Evolutionary conservation across 2,329 filamentous ascomycete species (phyloP), one percentile per base, ranked within the genome.

Genomic region (Oidium heveae): DNA sequence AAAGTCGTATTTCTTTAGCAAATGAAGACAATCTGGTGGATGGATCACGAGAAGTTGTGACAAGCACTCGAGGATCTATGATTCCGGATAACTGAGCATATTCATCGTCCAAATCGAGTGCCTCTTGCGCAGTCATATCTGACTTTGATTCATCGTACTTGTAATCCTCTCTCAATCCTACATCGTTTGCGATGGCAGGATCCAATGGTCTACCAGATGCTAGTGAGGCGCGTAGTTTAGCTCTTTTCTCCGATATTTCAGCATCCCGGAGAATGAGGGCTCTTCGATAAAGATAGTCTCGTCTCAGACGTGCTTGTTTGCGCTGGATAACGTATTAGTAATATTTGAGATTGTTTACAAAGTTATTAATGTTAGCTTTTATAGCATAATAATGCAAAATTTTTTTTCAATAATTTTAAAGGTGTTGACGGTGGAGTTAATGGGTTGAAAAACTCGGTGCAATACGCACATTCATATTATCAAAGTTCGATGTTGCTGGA

Each of bases 21-120:
- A 98, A 98, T 0, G 86, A 81, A n/a, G 79, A 76, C 9, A 98
- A 73, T 54, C 91, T 76, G 51, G 84, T 82, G 33, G 83, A 89
- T 20, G 91, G 89, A 60, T 89, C 84, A 64, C 91, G 78, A 49
- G 84, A 91, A 3, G 91, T 98, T 24, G 89, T 94, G 53, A 95
- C 85, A 7, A 96, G 75, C 4, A 94, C 80, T 54, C 88, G 76
- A 7, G 89, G 87, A 61, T 96, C 91, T 39, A 91, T 78, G 41
- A 96, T 79, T 34, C 91, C 91, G n/a, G 84, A 91, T 0, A 95
- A 76, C 60, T 88, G 80, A 24, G 83, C 79, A 66, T 95, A 96
- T 69, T 96, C 89, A 63, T 94, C 86, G 64, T 93, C 86, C 20
- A 93, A 69, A 55, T 85, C 82, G 18, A 86, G 68, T 65, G 82